Evolutionary conservation across 306 rosid genomes (phyloP).

Genomic region (Prunus dulcis): DNA sequence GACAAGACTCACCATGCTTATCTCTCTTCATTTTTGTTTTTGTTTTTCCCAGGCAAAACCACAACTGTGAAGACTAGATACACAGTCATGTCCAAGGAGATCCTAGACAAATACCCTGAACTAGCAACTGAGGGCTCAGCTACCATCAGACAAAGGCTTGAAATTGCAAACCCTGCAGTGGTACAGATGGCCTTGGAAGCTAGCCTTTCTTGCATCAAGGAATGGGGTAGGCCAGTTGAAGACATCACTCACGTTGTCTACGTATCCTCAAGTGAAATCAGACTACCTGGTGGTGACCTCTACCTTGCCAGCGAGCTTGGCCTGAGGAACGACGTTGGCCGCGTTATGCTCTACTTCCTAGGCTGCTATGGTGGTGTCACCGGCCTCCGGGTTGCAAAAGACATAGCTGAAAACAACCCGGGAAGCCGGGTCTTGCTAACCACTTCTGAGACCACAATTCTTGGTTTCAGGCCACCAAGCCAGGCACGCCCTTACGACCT

Average conservation of each 20-base stretch:
- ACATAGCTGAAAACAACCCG: slow-evolving; percentile 93
- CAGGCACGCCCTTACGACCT: slow-evolving; percentile 85
- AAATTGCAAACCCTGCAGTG: slow-evolving; percentile 85
- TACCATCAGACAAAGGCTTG: slow-evolving; percentile 76
- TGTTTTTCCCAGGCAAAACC: slow-evolving; percentile 60
- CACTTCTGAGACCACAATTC: slow-evolving; percentile 91
- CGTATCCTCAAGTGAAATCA: slow-evolving; percentile 83
- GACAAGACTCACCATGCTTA: not conserved
- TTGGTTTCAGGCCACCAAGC: slow-evolving; percentile 85
- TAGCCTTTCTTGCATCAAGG: slow-evolving; percentile 72
- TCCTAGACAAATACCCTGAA: slow-evolving; percentile 82
- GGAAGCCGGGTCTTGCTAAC: slow-evolving; percentile 70
- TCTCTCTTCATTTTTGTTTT: not conserved
- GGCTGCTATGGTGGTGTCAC: slow-evolving; percentile 96
- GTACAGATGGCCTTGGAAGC: slow-evolving; percentile 86
- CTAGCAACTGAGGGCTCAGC: slow-evolving; percentile 79
- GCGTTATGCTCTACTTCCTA: slow-evolving; percentile 82
- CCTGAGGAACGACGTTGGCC: slow-evolving; percentile 55
- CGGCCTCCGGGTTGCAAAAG: slow-evolving; percentile 89
- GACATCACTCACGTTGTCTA: slow-evolving; percentile 88
- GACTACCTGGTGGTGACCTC: slow-evolving; percentile 92
- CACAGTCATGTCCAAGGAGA: slow-evolving; percentile 98
- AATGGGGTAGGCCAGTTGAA: slow-evolving; percentile 78
- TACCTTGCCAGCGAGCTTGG: slow-evolving; percentile 74
- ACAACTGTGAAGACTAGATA: slow-evolving; percentile 96